These are phyloP conservation scores for Thelephora ganbajun DNA, from an alignment of 768 basidiomycete species.

Conservation along the genomic window DNA sequence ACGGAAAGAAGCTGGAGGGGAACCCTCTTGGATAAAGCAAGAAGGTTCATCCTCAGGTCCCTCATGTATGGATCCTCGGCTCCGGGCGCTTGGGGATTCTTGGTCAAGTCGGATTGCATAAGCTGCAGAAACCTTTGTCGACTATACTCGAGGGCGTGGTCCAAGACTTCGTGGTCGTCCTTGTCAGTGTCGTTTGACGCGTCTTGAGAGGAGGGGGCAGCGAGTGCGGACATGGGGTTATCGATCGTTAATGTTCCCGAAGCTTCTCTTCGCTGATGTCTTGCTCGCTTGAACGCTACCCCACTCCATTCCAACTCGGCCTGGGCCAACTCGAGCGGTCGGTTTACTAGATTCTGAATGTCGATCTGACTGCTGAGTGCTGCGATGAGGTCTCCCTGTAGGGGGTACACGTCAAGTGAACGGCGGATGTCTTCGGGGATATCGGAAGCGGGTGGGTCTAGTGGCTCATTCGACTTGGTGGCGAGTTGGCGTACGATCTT, in stretches of 20 bases:
- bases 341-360: slow-evolving; percentile 27
- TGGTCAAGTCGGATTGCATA: background rate
- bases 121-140: slow-evolving; percentile 27
- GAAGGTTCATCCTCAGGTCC: slow-evolving; percentile 55
- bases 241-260: slow-evolving; percentile 14
- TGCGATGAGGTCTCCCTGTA: slow-evolving; percentile 7
- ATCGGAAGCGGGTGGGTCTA: background rate
- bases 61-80: slow-evolving; percentile 37
- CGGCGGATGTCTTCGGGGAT: slow-evolving; percentile 9
- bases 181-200: slow-evolving; percentile 3
- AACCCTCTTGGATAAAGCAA: slow-evolving; percentile 66
- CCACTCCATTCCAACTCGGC: slow-evolving; percentile 23
- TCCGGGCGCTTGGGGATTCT: slow-evolving; percentile 1
- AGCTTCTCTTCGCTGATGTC: slow-evolving; percentile 17
- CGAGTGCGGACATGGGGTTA: slow-evolving; percentile 16
- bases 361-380: slow-evolving; percentile 20
- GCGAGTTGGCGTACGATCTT: slow-evolving; percentile 8
- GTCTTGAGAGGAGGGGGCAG: slow-evolving; percentile 2
- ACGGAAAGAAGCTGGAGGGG: slow-evolving; percentile 33
- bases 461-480: too few species aligned
- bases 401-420: slow-evolving; percentile 11
- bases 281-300: slow-evolving; percentile 16
- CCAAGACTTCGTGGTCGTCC: slow-evolving; percentile 33
- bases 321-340: slow-evolving; percentile 26
- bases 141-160: slow-evolving; percentile 40